Evolutionary conservation across 192 early-diverging fungal genomes (phyloP).

Genomic region (Podila clonocystis): DNA sequence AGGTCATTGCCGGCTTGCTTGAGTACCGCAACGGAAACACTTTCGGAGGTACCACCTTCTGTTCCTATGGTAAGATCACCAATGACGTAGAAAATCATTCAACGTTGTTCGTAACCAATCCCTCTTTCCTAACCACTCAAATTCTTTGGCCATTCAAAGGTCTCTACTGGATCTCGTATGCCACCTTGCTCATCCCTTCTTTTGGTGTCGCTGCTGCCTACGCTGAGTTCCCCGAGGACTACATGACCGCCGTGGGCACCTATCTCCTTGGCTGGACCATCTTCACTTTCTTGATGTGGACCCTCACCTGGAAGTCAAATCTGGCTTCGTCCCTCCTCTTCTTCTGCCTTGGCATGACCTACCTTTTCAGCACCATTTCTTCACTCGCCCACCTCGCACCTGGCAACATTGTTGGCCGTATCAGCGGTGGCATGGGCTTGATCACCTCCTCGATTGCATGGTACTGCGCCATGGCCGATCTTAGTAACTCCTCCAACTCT

Average conservation of each 20-base stretch:
- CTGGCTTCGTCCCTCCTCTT: slow-evolving; percentile 55
- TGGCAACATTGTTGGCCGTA: slow-evolving; percentile 47
- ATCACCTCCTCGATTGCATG: slow-evolving; percentile 59
- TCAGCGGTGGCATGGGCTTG: slow-evolving; percentile 56
- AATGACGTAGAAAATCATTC: too few relatives aligned
- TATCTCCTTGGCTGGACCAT: slow-evolving; percentile 61
- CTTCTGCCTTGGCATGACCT: slow-evolving; percentile 56
- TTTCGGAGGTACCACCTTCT: slow-evolving; percentile 42
- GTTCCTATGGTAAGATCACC: slow-evolving; percentile 23
- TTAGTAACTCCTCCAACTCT: slow-evolving; percentile 61
- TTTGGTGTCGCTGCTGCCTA: slow-evolving; percentile 58
- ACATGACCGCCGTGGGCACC: slow-evolving; percentile 56
- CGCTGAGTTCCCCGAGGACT: slow-evolving; percentile 44
- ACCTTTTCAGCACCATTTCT: slow-evolving; percentile 51
- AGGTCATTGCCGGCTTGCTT: slow-evolving; percentile 40
- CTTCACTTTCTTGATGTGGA: slow-evolving; percentile 62
- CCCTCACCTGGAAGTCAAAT: slow-evolving; percentile 57
- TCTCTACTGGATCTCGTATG: slow-evolving; percentile 66
- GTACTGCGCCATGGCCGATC: slow-evolving; percentile 63
- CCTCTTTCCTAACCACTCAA: neutral
- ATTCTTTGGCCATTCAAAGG: slow-evolving; percentile 17
- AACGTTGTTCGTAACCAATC: neutral
- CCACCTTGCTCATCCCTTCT: slow-evolving; percentile 57
- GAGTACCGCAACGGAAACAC: slow-evolving; percentile 44
- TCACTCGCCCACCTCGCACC: slow-evolving; percentile 55